A percentile compares a stretch with the other conserved stretches of the same genome.
These are phyloP conservation scores for Phytopythium delawarense DNA, from an alignment of 352 stramenopile genomes.

Conservation along the genomic window DNA sequence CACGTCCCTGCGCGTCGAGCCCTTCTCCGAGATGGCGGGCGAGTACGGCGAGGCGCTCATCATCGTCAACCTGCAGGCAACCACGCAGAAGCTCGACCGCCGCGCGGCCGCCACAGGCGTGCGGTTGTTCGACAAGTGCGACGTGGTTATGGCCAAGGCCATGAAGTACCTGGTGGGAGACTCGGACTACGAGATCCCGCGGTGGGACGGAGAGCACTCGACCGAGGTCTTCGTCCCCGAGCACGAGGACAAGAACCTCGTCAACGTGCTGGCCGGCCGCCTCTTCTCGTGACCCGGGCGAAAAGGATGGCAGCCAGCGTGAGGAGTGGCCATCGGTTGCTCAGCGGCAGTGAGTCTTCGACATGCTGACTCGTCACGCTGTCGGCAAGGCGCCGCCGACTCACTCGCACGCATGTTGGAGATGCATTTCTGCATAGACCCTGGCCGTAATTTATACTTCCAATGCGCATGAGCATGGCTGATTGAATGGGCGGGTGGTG, in stretches of 20 bases:
- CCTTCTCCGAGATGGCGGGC: constrained; percentile 79
- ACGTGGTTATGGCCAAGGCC: constrained; percentile 69
- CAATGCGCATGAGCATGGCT: neutral
- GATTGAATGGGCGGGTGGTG: neutral
- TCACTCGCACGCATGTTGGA: neutral
- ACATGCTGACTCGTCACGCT: neutral
- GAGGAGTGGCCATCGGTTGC: no score
- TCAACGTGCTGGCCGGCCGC: constrained; percentile 72
- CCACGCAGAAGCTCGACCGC: constrained; percentile 65
- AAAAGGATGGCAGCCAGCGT: no score
- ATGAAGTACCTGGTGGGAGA: constrained; percentile 68
- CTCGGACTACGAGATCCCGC: constrained; percentile 44
- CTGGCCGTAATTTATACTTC: neutral
- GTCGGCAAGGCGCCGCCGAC: neutral
- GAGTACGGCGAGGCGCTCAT: constrained; percentile 65
- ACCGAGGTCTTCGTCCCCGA: constrained; percentile 63
- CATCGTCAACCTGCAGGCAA: constrained; percentile 76
- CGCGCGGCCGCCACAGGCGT: constrained; percentile 63
- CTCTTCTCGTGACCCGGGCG: constrained; percentile 28
- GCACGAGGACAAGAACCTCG: constrained; percentile 66
- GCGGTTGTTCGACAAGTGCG: constrained; percentile 66
- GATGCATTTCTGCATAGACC: neutral
- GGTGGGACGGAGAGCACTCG: constrained; percentile 55
- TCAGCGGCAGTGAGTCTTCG: neutral
- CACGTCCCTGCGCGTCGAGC: constrained; percentile 72